Conservation (phyloP, 176 grass and related monocot species). For the Juncus effusus region DNA sequence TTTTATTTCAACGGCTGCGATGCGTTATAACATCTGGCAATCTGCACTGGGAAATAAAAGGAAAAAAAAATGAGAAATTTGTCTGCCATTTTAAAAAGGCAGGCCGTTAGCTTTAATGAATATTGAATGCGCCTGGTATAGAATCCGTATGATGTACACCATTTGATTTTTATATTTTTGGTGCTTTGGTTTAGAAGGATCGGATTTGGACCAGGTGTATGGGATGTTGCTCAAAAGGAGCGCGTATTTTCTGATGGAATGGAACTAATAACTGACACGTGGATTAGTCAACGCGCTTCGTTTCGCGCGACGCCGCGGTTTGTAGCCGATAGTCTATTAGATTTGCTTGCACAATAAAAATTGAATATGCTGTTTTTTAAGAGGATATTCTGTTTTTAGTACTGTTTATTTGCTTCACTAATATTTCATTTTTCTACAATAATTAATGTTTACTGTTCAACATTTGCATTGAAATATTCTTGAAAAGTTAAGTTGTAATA, state of each 20-base stretch:
- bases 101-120: not conserved
- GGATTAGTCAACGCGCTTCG: not conserved
- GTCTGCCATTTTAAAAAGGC: not conserved
- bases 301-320: conserved; percentile 13
- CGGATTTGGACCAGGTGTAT: conserved; percentile 2
- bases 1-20: conserved; percentile 21
- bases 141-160: not conserved
- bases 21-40: not conserved
- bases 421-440: not conserved
- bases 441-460: not conserved
- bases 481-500: not conserved
- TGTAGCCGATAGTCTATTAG: not conserved
- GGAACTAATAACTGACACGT: not conserved
- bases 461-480: not conserved
- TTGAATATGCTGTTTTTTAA: not conserved
- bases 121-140: not conserved
- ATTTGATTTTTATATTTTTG: not conserved
- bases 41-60: not conserved
- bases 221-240: not conserved
- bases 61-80: too few relatives aligned
- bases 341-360: not conserved
- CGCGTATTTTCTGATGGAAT: not conserved
- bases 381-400: not conserved
- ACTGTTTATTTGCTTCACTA: not conserved
- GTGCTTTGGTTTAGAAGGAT: not conserved